Base-by-base conservation (phyloP, 192 early-diverging fungal genomes). In the Polychytrium aggregatum region DNA sequence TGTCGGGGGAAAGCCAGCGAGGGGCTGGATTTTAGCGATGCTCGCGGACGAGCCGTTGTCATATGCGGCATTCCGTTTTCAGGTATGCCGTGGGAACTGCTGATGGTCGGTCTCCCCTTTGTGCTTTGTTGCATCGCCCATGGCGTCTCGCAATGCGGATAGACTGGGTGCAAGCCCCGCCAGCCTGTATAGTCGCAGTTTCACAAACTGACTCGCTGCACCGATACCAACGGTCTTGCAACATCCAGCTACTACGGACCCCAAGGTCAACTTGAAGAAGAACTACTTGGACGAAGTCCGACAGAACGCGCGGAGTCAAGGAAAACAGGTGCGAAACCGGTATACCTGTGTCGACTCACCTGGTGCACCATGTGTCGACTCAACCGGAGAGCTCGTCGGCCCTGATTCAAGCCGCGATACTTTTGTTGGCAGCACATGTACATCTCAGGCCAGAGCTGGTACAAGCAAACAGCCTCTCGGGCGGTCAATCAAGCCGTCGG, bases 11-110 rank as follows among this genome's bases (percentile, higher is more conserved):
- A 86, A 50, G 76, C 80, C 8, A 70, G 67, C 26, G 84, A 86
- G 59, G 83, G 84, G 2, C 72, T 86, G 42, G 84, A 86, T 50
- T 86, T 86, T 56, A 74, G 66, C 14, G 79, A 86, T 55, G 50
- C 64, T 35, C 64, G 76, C 35, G 76, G 73, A 25, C 63, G 84
- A n/a, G 79, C 75, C 8, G 84, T 85, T 1, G 34, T 83, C 16
- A 58, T 81, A 0, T 63, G 74, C 28, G 78, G 83, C 7, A 72
- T 85, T 17, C 83, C 83, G 4, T 86, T 42, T 51, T 55, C 59
- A 35, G 36, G 37, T 52, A n/a, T n/a, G n/a, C n/a, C n/a, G n/a
- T n/a, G n/a, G n/a, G n/a, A n/a, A n/a, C n/a, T n/a, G n/a, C n/a
- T n/a, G 1, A 2, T 20, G 1, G 11, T 50, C 1, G 13, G 1